Base-by-base conservation (phyloP, 192 early-diverging fungal species). In the Entomortierella chlamydospora region DNA sequence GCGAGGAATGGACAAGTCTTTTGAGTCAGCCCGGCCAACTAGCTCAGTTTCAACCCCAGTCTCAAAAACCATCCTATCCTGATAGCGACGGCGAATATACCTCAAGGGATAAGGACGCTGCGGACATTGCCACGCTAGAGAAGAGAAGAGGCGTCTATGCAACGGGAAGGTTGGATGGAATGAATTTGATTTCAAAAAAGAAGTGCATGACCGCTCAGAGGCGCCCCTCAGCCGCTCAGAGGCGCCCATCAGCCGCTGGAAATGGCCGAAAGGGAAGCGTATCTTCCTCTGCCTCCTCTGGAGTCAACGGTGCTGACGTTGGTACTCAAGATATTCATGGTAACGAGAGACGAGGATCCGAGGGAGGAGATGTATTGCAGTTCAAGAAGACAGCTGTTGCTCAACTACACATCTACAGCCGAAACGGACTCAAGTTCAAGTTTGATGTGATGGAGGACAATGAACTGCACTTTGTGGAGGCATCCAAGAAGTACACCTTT, bases 361-460 rank as follows among this genome's bases (percentile, higher is more conserved):
- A 68, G 11, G 34, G 43, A 17, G 28, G 33, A 20, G 65, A 62
- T 5, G 52, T 37, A 57, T 54, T 25, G 1, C 60, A 54, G 42
- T 79, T 79, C 63, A 79, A 79, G 52, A 79, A 79, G 41, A 62
- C 60, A 28, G 76, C 76, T 9, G 52, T 70, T 3, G 26, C 41
- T 28, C 76, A 79, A 28, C 50, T 79, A 0, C 76, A 79, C 57
- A 79, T 79, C 45, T 79, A 79, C 29, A 79, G 76, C 37, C 68
- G 68, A 8, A 79, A 79, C 20, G 76, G 76, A 39, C 76, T 79
- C 68, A 79, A 79, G 68, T 79, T 79, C 68, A 79, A 79, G 57
- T 79, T 79, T 70, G 76, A 79, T 66, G 76, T 79, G 3, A 79
- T 79, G 76, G 61, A 66, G 25, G 76, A 79, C 57, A 79, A 79